Evolutionary conservation across 2,329 filamentous ascomycete species (phyloP).

Genomic region (Incumbomyces lentus): DNA sequence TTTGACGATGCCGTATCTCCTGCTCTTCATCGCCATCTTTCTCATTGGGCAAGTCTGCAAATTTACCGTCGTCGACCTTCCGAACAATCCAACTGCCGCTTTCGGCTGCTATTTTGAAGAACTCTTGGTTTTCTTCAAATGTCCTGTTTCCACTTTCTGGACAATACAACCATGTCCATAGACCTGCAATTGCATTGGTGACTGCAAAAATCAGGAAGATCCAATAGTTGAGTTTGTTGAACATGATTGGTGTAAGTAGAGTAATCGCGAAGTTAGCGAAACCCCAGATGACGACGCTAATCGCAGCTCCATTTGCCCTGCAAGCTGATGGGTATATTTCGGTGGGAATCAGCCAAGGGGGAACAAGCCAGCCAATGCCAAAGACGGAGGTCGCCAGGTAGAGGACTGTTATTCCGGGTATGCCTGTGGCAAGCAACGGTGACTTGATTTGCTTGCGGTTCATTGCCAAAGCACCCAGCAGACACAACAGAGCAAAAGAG

Average conservation of each 20-base stretch:
- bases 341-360: constrained; percentile 42
- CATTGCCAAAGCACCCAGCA: constrained; percentile 22
- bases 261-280: constrained; percentile 51
- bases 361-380: constrained; percentile 41
- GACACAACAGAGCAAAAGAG: constrained; percentile 22
- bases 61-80: constrained; percentile 45
- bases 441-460: constrained; percentile 16
- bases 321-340: constrained; percentile 49
- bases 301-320: constrained; percentile 49
- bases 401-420: constrained; percentile 21
- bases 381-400: constrained; percentile 35
- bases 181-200: constrained; percentile 45
- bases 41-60: constrained; percentile 18
- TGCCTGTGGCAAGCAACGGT: constrained; percentile 18
- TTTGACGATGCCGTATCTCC: too few species aligned
- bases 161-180: constrained; percentile 41
- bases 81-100: constrained; percentile 44
- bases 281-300: constrained; percentile 50
- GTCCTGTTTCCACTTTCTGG: constrained; percentile 49
- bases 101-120: constrained; percentile 45
- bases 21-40: constrained; percentile 17
- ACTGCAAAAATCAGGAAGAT: constrained; percentile 47
- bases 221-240: constrained; percentile 50
- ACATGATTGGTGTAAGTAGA: constrained; percentile 47
- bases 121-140: constrained; percentile 52